Conservation (phyloP, 352 stramenopile species). For the Phytophthora pisi region DNA sequence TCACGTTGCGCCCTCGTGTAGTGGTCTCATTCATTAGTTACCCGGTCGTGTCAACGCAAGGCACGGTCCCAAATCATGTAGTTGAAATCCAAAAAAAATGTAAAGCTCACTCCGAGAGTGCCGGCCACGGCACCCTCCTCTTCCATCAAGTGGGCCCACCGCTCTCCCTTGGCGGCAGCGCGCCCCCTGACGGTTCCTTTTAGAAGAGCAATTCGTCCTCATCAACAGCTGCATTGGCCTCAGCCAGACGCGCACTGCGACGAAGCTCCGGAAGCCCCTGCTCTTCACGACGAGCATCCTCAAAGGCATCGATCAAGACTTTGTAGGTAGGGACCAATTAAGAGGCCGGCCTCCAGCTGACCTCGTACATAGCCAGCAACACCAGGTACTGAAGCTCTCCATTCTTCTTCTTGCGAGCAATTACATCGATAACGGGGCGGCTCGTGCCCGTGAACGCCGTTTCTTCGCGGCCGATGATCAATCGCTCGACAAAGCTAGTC, state of each 20-base stretch:
- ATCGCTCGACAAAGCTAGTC: background rate
- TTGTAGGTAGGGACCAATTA: background rate
- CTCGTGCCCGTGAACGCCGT: background rate
- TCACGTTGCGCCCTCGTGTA: too few relatives aligned
- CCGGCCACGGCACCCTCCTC: background rate
- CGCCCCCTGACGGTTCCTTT: background rate
- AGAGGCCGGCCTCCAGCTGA: background rate
- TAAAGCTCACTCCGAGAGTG: too few relatives aligned
- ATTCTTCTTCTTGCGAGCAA: background rate
- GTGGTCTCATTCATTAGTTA: too few relatives aligned
- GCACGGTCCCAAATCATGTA: too few relatives aligned
- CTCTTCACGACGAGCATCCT: background rate
- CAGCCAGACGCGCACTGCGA: background rate
- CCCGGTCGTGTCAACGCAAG: too few relatives aligned
- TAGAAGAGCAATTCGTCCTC: background rate
- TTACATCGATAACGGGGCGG: background rate
- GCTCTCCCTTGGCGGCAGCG: background rate
- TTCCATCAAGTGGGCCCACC: background rate
- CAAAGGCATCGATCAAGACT: background rate
- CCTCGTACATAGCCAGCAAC: background rate
- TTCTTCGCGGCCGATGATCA: background rate
- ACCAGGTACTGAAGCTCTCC: background rate
- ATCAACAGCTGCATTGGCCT: background rate
- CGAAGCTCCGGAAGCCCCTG: background rate
- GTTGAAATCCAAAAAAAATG: too few relatives aligned